Evolutionary conservation across 2,329 filamentous ascomycete species (phyloP), one percentile per base, ranked within the genome.

Genomic region (Talaromyces sp.): DNA sequence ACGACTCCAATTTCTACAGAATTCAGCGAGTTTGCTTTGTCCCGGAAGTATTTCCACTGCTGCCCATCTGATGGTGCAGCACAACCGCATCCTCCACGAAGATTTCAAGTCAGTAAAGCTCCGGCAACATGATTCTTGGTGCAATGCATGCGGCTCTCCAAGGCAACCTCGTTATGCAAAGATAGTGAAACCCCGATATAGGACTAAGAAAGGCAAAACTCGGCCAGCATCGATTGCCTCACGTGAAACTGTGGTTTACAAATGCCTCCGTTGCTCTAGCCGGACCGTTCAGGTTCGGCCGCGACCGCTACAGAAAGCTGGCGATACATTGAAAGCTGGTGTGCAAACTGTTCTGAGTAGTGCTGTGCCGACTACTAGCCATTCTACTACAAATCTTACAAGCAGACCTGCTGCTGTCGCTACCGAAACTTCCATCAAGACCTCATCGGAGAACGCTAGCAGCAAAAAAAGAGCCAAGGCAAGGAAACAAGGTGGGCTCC

Each of bases 381-480:
- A 56, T n/a, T 40, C 61, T 46, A 53, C 63, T 35, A 22, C 60
- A 33, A 56, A 60, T 35, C 54, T 41, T 36, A 15, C 59, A 43
- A 43, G 54, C 28, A 35, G 57, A 39, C 35, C 52, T 21, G 57
- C 65, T n/a, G n/a, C n/a, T n/a, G n/a, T n/a, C n/a, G n/a, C n/a
- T 33, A 17, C 52, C 3, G 54, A 58, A 51, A 52, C 33, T 25
- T 56, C 39, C 17, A 33, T 35, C 33, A 64, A 65, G 40, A 43
- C 59, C n/a, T 52, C 54, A 17, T 55, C 52, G 6, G 70, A 73
- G 2, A 75, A 79, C 43, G 70, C 75, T 13, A 81, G 67, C 69
- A 83, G 80, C 71, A 83, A 82, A 68, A 81, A 81, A 64, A 73
- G 81, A 63, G 79, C 80, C 22, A 83, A 81, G 64, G 72, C 78